Evolutionary conservation across 2,329 filamentous ascomycete genomes (phyloP).

Genomic region (Penicillium griseofulvum): DNA sequence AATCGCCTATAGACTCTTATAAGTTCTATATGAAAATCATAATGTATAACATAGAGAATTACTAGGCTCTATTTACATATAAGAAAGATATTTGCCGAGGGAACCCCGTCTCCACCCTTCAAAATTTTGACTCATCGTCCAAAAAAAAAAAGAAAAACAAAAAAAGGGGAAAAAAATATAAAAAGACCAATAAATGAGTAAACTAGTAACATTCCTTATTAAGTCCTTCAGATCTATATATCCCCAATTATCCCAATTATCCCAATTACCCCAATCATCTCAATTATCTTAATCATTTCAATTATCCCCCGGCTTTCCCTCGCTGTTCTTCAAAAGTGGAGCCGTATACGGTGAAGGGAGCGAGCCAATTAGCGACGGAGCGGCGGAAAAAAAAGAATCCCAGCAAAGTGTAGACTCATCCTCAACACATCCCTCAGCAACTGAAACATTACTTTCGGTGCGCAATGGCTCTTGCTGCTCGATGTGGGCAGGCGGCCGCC

Average conservation of each 20-base stretch:
- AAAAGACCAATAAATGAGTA: neutral
- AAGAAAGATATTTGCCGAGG: neutral
- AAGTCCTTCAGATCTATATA: neutral
- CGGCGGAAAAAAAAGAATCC: slow-evolving; percentile 27
- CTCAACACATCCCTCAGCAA: slow-evolving; percentile 21
- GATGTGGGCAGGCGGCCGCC: slow-evolving; percentile 44
- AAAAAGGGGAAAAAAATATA: neutral
- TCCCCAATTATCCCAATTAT: too few species aligned
- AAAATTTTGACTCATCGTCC: slow-evolving; percentile 30
- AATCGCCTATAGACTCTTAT: neutral
- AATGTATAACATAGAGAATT: neutral
- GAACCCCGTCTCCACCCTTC: slow-evolving; percentile 5
- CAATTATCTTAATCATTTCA: neutral
- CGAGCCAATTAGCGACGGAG: slow-evolving; percentile 22
- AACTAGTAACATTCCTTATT: neutral
- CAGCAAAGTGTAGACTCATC: slow-evolving; percentile 21
- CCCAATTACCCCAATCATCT: neutral
- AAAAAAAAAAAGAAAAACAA: slow-evolving; percentile 4
- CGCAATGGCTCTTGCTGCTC: slow-evolving; percentile 48
- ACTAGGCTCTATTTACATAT: neutral
- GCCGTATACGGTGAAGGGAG: slow-evolving; percentile 22
- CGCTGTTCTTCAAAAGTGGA: slow-evolving; percentile 17
- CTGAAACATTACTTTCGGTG: slow-evolving; percentile 25
- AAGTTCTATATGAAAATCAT: neutral
- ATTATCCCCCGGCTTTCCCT: neutral